Evolutionary conservation across 2,329 filamentous ascomycete species (phyloP), one percentile per base, ranked within the genome.

Genomic region (Fusarium penzigii): DNA sequence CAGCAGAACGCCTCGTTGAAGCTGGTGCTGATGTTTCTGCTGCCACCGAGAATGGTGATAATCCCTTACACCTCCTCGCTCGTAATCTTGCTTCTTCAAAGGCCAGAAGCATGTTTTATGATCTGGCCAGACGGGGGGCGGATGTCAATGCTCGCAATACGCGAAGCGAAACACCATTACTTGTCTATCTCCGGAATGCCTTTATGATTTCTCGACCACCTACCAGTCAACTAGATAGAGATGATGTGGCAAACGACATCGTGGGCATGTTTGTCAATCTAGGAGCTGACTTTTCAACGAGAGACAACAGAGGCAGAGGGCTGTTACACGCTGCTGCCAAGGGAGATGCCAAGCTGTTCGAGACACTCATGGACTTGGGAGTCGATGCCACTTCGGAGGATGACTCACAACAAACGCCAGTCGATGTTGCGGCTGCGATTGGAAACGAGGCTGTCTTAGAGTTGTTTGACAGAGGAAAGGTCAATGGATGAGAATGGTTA

Each of bases 371-470:
- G 53, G 58, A 50, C 6, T 42, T 55, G 40, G 68, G 68, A 1
- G 38, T 72, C 11, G 69, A 72, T 57, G 55, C 61, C 2, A 58
- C 63, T 58, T 20, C 51, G 44, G 66, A 70, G 59, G 67, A 72
- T 39, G 20, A 58, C 7, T 51, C 48, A 36, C 59, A 66, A 34
- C 59, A 64, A 56, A 70, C 66, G 13, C 51, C 67, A 13, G 56
- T 72, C 40, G 70, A 73, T 59, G 62, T 68, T 2, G 71, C 71
- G 14, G 70, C 67, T 17, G 68, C 66, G 11, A 65, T 53, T 48
- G 59, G 55, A 10, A 68, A 68, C 9, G 39, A 50, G n/a, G 47
- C 46, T 2, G 54, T 70, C 7, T 38, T 72, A 46, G 56, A 48
- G 13, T 14, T 72, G n/a, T 72, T 72, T 57, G 57, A 64, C 7